Evolutionary conservation across 2,329 filamentous ascomycete species (phyloP).

Genomic region (Aspergillus pseudotamarii): DNA sequence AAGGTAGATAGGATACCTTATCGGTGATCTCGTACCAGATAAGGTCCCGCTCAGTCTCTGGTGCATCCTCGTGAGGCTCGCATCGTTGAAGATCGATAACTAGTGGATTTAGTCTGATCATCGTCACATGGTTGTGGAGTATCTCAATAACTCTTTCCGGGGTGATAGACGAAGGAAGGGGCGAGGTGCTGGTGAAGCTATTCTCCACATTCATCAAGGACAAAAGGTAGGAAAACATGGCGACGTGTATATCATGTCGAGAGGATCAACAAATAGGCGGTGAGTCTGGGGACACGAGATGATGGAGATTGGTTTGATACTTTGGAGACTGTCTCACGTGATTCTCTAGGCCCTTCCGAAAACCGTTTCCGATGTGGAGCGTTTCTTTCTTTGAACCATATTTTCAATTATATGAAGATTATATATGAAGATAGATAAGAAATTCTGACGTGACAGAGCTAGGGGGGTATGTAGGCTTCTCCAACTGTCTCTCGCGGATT

Average conservation of each 20-base stretch:
- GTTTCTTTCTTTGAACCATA: too few relatives aligned
- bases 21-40: neutral
- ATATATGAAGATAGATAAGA: too few relatives aligned
- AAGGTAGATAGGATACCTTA: neutral
- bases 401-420: too few relatives aligned
- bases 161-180: neutral
- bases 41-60: neutral
- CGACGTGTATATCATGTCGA: too few relatives aligned
- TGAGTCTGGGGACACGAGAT: neutral
- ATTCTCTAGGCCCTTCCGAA: too few relatives aligned
- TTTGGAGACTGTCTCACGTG: neutral
- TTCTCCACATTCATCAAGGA: neutral
- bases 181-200: neutral
- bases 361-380: too few relatives aligned
- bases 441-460: too few relatives aligned
- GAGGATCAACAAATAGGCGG: neutral
- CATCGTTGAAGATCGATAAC: neutral
- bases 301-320: neutral
- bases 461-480: too few relatives aligned
- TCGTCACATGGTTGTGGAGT: neutral
- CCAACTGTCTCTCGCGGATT: too few relatives aligned
- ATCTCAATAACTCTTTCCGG: neutral
- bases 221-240: neutral
- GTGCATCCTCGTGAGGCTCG: neutral
- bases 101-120: neutral